Evolutionary conservation across 805 yeast genomes (phyloP), one percentile per base, ranked within the genome.

Genomic region (Pichia pseudocactophila): DNA sequence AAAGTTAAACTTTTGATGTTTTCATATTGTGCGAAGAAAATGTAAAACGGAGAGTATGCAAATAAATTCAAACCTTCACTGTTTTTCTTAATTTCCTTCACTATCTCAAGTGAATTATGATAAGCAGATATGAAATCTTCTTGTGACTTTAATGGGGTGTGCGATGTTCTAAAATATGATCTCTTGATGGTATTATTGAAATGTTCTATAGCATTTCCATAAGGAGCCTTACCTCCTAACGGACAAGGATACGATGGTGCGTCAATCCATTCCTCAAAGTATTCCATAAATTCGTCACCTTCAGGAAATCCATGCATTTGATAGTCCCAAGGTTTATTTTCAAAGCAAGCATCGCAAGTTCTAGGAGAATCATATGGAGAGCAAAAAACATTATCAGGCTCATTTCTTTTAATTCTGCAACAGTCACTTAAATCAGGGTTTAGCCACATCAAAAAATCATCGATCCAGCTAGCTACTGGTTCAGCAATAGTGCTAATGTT

Each of bases 221-320:
- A 90, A 0, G 97, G 95, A 0, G 97, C 97, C 55, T 84, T 83
- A 2, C 98, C 98, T 3, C 96, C 97, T 22, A 90, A 65, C 1
- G 97, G 96, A 60, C 98, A 90, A 2, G 90, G 86, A 53, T 84
- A 92, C 44, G 95, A 83, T 2, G 78, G 78, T 1, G 86, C 64
- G 32, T 76, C 69, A 20, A 90, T 84, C 98, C 98, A 90, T 34
- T 82, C 75, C 18, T 74, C 61, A 56, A 88, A 81, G 52, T 70
- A 86, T 36, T 66, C 67, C 76, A 83, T 74, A 54, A 90, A 90
- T 0, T 68, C 67, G 11, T 70, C 73, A 30, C 77, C 78, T 52
- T 76, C 76, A 0, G 98, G 98, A 55, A 92, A 78, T 0, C 92
- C 96, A 5, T 71, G 68, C 95, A 88, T 85, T 33, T 73, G 68